phyloP scores from a whole-genome alignment of 495 filamentous ascomycete genomes.

The Gamarada debralockiae region DNA sequence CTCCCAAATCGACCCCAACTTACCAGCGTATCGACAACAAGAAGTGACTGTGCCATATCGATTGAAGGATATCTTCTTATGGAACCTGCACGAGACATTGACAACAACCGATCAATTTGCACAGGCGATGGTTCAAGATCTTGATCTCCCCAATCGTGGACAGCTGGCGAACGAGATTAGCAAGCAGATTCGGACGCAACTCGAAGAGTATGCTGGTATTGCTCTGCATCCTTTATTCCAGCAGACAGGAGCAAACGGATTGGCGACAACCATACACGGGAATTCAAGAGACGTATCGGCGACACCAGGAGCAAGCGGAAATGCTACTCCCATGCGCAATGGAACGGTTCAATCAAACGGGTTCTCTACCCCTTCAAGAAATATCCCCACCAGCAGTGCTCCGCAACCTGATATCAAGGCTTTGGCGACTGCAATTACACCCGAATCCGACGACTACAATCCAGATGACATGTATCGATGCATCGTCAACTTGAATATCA shows the following conservation, averaged over 20 bases:
- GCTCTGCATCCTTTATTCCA: conserved; percentile 87
- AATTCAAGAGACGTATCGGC: conserved; percentile 49
- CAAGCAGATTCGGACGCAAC: conserved; percentile 87
- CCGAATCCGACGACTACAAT: conserved; percentile 58
- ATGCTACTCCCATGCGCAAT: conserved; percentile 46
- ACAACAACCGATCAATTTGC: conserved; percentile 96
- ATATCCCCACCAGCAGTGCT: not conserved
- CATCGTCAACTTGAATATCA: conserved; percentile 87
- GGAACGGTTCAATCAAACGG: conserved; percentile 21
- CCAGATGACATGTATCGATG: conserved; percentile 91
- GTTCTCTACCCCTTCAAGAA: conserved; percentile 10
- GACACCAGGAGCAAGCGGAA: conserved; percentile 39
- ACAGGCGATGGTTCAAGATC: conserved; percentile 81
- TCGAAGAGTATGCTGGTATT: conserved; percentile 95
- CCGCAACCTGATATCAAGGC: conserved; percentile 40
- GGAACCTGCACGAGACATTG: conserved; percentile 94
- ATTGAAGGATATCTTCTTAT: conserved; percentile 90
- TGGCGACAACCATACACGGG: conserved; percentile 36
- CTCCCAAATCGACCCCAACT: conserved; percentile 48
- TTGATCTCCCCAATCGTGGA: conserved; percentile 78
- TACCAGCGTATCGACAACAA: conserved; percentile 71
- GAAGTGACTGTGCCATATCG: conserved; percentile 78
- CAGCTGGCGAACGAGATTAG: conserved; percentile 73
- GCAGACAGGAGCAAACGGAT: conserved; percentile 38
- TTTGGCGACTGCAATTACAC: conserved; percentile 44